Percentiles rank a stretch among this genome's conserved stretches.
Evolutionary conservation across 73 alveolate genomes (phyloP).

Genomic region (Paramecium primaurelia): DNA sequence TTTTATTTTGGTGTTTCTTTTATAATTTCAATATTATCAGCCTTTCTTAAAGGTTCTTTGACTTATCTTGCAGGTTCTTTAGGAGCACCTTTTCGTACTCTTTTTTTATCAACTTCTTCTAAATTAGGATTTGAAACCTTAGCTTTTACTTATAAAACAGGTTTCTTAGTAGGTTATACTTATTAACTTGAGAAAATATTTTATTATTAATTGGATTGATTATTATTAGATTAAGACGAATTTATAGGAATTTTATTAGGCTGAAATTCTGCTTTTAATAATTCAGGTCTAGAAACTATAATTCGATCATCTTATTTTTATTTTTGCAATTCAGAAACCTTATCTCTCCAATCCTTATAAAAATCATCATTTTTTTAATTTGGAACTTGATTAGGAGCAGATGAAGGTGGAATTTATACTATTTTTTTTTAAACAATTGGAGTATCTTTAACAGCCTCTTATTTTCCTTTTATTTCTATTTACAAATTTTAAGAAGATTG

Average conservation of each 20-base stretch:
- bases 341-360: slow-evolving; percentile 36
- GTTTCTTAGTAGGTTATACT: neutral
- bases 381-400: neutral
- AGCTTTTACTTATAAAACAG: neutral
- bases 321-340: slow-evolving; percentile 12
- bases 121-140: neutral
- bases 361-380: neutral
- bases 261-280: neutral
- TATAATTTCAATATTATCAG: neutral
- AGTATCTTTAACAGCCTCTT: slow-evolving; percentile 28
- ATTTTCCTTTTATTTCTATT: slow-evolving; percentile 23
- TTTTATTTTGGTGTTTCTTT: neutral
- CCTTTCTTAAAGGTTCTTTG: neutral
- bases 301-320: neutral
- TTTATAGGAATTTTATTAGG: neutral
- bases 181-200: neutral
- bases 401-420: neutral
- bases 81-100: slow-evolving; percentile 58
- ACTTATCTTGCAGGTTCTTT: slow-evolving; percentile 26
- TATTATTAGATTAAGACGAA: neutral
- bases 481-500: neutral
- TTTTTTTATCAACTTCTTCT: neutral
- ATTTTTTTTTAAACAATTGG: neutral
- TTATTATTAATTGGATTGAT: neutral
- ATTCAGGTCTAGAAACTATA: neutral